Conservation (phyloP, 208 protist species). For the Leishmania arabica region DNA sequence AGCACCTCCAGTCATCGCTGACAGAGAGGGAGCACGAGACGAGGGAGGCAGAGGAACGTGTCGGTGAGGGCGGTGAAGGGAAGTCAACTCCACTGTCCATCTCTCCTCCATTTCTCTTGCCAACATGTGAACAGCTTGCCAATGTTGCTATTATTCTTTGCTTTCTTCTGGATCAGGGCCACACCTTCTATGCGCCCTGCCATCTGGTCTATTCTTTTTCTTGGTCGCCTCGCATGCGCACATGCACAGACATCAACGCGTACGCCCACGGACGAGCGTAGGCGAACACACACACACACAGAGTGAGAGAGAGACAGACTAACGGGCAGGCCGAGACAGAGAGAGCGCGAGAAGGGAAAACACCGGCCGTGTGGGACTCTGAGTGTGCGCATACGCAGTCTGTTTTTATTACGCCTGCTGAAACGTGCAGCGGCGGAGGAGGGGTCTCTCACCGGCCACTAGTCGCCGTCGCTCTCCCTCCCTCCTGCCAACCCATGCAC, state of each 20-base stretch:
- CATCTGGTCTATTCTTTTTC: not conserved
- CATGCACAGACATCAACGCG: not conserved
- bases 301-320: not conserved
- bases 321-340: not conserved
- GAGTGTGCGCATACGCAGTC: not conserved
- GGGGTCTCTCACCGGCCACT: constrained; percentile 12
- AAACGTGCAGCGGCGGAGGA: not conserved
- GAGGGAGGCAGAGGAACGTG: not conserved
- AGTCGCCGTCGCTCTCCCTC: not conserved
- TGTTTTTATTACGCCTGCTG: not conserved
- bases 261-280: not conserved
- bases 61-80: not conserved
- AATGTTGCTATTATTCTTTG: not conserved
- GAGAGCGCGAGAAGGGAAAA: not conserved
- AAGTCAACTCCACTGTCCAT: not conserved
- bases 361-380: not conserved
- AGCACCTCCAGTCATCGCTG: not conserved
- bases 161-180: not conserved
- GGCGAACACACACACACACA: not conserved
- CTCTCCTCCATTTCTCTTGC: not conserved
- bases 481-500: not conserved
- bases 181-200: not conserved
- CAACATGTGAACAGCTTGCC: not conserved
- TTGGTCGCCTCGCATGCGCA: not conserved
- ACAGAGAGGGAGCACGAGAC: not conserved